A percentile compares a stretch with the other conserved stretches of the same genome.
Conservation (phyloP, 345 rosid species). For the Gossypium arboreum region DNA sequence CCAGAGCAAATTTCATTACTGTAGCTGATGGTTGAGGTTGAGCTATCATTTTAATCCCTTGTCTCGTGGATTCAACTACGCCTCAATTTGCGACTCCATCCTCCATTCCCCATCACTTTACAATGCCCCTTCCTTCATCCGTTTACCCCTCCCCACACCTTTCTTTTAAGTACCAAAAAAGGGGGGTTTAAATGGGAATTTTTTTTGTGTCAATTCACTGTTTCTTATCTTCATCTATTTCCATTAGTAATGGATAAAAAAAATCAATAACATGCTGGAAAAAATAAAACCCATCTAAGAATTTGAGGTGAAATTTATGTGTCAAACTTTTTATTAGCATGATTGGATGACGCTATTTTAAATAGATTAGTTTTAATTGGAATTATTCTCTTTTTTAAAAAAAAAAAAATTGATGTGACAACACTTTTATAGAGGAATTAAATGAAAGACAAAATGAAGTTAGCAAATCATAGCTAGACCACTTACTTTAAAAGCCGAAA, state of each 20-base stretch:
- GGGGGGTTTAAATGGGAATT: too few relatives aligned
- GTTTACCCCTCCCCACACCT: too few relatives aligned
- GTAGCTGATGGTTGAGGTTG: slow-evolving; percentile 8
- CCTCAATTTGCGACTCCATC: slow-evolving; percentile 12
- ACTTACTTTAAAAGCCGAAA: background rate
- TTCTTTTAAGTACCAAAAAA: too few relatives aligned
- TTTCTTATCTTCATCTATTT: too few relatives aligned
- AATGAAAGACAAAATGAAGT: slow-evolving; percentile 13
- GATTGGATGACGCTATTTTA: background rate
- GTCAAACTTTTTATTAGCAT: background rate
- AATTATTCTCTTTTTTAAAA: background rate
- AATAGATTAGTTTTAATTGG: background rate
- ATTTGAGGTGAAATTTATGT: background rate
- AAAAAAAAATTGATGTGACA: background rate
- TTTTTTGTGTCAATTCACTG: too few relatives aligned
- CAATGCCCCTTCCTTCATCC: too few relatives aligned
- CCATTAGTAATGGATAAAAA: too few relatives aligned
- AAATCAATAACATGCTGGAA: background rate
- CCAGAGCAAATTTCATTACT: background rate
- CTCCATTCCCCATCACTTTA: too few relatives aligned
- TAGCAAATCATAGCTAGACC: slow-evolving; percentile 1
- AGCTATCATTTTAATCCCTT: slow-evolving; percentile 13
- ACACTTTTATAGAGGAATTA: slow-evolving; percentile 1
- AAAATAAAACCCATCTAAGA: too few relatives aligned
- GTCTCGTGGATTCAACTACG: slow-evolving; percentile 8